A percentile compares a stretch with the other conserved stretches of the same genome.
These are phyloP conservation scores for Pseudisothecium myosuroides DNA, from an alignment of 225 moss, liverwort and hornwort species.

Conservation along the genomic window DNA sequence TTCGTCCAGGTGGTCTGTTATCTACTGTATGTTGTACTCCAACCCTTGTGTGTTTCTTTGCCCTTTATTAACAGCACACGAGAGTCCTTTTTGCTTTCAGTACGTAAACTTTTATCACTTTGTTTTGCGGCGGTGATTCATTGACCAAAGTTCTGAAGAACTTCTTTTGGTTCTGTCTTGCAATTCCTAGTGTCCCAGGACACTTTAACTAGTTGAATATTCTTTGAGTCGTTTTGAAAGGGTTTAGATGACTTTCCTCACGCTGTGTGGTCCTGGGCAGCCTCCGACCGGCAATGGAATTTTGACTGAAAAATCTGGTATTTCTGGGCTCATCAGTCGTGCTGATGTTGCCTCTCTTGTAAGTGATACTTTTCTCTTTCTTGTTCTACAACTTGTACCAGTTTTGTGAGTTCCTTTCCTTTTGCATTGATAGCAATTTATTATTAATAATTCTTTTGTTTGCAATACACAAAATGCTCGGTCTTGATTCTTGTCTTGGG, in stretches of 20 bases:
- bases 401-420: neutral
- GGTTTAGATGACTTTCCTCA: neutral
- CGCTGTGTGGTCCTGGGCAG: constrained; percentile 14
- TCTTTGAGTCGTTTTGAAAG: neutral
- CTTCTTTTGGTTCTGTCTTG: neutral
- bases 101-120: neutral
- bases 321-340: constrained; percentile 24
- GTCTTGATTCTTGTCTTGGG: neutral
- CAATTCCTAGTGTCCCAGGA: neutral
- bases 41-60: neutral
- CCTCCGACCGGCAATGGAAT: constrained; percentile 61
- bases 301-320: constrained; percentile 34
- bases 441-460: neutral
- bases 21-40: constrained; percentile 27
- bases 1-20: constrained; percentile 64
- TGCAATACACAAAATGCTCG: neutral
- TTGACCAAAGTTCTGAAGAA: neutral
- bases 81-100: neutral
- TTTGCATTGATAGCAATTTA: neutral
- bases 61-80: neutral
- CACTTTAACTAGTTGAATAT: neutral
- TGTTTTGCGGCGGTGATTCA: neutral
- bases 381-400: neutral
- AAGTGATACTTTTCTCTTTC: constrained; percentile 5
- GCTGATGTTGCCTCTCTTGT: constrained; percentile 75